These are phyloP conservation scores for Solanum appendiculatum DNA, from an alignment of 257 asterid species.

Conservation along the genomic window DNA sequence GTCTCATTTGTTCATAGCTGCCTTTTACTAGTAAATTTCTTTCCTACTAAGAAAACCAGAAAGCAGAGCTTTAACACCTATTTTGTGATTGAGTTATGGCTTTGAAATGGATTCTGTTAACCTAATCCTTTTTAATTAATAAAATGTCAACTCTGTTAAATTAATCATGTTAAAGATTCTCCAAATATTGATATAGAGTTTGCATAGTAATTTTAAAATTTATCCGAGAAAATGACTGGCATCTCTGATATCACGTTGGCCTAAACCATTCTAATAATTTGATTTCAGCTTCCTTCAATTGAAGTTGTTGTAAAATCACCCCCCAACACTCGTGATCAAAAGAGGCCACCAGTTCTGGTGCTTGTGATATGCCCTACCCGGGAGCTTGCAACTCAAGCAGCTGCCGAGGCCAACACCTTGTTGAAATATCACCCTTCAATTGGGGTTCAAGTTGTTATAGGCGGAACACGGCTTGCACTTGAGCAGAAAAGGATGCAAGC, in stretches of 20 bases:
- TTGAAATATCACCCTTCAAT: slow-evolving; percentile 87
- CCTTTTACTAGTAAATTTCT: background rate
- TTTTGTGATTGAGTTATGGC: background rate
- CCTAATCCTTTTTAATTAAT: background rate
- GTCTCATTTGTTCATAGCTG: background rate
- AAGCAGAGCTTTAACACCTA: background rate
- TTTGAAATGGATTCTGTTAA: background rate
- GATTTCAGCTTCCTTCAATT: slow-evolving; percentile 90
- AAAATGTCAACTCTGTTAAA: background rate
- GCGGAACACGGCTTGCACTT: slow-evolving; percentile 76
- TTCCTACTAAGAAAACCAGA: background rate
- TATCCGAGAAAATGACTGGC: background rate
- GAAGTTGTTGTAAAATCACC: slow-evolving; percentile 66
- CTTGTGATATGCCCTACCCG: slow-evolving; percentile 93
- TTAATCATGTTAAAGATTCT: background rate
- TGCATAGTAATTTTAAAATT: background rate
- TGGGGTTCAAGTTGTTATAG: slow-evolving; percentile 97
- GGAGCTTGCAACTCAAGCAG: slow-evolving; percentile 95
- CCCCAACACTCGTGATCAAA: slow-evolving; percentile 41
- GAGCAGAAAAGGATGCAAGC: slow-evolving; percentile 96
- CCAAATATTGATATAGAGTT: background rate
- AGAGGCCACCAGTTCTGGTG: slow-evolving; percentile 65
- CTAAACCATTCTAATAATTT: background rate
- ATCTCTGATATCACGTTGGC: background rate
- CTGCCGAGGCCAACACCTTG: slow-evolving; percentile 77